Conservation (phyloP, 2,329 filamentous ascomycete genomes). For the Claviceps spartinae region DNA sequence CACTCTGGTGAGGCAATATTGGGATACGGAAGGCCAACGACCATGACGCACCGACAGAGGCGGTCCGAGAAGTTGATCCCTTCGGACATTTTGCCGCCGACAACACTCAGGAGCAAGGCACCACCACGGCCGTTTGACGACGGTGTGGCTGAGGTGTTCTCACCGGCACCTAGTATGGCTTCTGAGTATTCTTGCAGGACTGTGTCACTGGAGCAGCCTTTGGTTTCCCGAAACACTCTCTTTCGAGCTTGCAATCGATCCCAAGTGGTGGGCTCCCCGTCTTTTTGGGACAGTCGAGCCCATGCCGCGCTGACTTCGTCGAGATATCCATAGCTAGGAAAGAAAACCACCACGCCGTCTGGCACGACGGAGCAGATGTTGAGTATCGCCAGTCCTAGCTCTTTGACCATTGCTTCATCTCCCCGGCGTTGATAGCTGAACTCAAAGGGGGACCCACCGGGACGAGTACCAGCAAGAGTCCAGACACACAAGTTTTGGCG, state of each 20-base stretch:
- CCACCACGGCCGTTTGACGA: slow-evolving; percentile 30
- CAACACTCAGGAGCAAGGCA: slow-evolving; percentile 74
- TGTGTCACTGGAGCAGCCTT: slow-evolving; percentile 47
- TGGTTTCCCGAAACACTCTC: slow-evolving; percentile 45
- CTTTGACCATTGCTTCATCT: slow-evolving; percentile 53
- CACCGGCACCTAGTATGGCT: slow-evolving; percentile 40
- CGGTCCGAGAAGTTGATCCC: slow-evolving; percentile 96
- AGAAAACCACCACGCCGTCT: slow-evolving; percentile 87
- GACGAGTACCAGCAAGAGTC: slow-evolving; percentile 40
- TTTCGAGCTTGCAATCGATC: slow-evolving; percentile 45
- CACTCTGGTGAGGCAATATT: slow-evolving; percentile 83
- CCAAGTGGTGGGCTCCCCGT: slow-evolving; percentile 36
- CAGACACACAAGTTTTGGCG: slow-evolving; percentile 66
- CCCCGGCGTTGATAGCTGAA: slow-evolving; percentile 75
- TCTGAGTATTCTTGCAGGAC: slow-evolving; percentile 60
- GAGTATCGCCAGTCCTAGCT: slow-evolving; percentile 61
- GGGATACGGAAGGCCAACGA: slow-evolving; percentile 87
- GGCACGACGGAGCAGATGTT: slow-evolving; percentile 62
- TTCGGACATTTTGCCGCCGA: slow-evolving; percentile 90
- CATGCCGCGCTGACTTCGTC: slow-evolving; percentile 56
- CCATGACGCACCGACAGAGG: slow-evolving; percentile 75
- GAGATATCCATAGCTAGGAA: slow-evolving; percentile 87
- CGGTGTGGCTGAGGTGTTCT: not conserved
- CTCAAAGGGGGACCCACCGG: slow-evolving; percentile 48
- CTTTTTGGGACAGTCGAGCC: slow-evolving; percentile 25